phyloP scores from a whole-genome alignment of 2,329 filamentous ascomycete species.

The Diaporthe humulicola region DNA sequence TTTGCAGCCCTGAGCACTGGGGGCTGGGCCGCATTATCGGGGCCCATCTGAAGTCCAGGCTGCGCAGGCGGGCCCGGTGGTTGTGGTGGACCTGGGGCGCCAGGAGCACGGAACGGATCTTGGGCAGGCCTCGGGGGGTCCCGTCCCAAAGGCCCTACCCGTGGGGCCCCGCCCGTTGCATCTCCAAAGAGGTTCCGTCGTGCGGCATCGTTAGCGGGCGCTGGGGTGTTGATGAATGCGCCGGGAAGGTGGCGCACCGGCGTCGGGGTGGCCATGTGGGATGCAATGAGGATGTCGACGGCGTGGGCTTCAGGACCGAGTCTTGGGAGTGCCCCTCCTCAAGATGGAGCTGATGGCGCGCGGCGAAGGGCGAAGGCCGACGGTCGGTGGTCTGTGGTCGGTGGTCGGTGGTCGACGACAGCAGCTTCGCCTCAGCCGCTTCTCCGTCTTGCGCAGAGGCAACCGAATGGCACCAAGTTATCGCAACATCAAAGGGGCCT shows the following conservation, averaged over 20 bases:
- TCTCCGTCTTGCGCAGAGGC: slow-evolving; percentile 37
- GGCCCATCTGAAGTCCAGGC: slow-evolving; percentile 52
- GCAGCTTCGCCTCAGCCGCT: slow-evolving; percentile 21
- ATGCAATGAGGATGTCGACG: slow-evolving; percentile 12
- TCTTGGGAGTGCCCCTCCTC: neutral
- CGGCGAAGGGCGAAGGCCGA: neutral
- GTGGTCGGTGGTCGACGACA: slow-evolving; percentile 10
- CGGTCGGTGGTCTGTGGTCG: neutral
- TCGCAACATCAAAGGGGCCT: slow-evolving; percentile 49
- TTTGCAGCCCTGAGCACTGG: slow-evolving; percentile 84
- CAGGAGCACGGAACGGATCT: slow-evolving; percentile 33
- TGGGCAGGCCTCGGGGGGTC: slow-evolving; percentile 34
- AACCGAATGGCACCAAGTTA: slow-evolving; percentile 41
- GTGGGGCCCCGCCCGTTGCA: slow-evolving; percentile 37
- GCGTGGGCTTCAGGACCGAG: neutral
- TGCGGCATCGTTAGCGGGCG: slow-evolving; percentile 64
- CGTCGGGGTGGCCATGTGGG: slow-evolving; percentile 71
- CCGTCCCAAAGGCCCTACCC: slow-evolving; percentile 37
- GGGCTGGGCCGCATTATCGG: slow-evolving; percentile 56
- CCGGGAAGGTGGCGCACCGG: slow-evolving; percentile 81
- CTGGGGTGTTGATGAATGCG: slow-evolving; percentile 82
- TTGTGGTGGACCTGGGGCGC: slow-evolving; percentile 51
- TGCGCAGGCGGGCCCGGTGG: slow-evolving; percentile 50
- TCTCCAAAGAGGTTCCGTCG: slow-evolving; percentile 65
- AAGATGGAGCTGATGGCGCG: neutral